Conservation (phyloP, 2,329 filamentous ascomycete species). For the Fusarium nygamai region DNA sequence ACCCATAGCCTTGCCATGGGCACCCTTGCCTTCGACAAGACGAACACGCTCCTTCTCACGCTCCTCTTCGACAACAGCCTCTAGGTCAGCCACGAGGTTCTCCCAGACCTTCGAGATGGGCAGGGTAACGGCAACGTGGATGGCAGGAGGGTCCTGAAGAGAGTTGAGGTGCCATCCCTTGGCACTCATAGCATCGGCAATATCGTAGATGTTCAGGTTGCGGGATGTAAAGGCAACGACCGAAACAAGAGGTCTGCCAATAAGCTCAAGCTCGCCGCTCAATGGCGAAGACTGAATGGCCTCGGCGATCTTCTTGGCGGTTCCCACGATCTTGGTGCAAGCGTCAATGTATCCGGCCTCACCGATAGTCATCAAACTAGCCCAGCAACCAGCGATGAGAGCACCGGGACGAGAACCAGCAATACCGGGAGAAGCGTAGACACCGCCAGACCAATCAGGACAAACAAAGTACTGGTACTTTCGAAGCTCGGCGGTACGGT, state of each 20-base stretch:
- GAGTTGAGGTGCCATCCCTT: constrained; percentile 97
- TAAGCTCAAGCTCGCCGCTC: constrained; percentile 76
- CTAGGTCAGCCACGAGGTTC: constrained; percentile 77
- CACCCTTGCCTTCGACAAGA: constrained; percentile 73
- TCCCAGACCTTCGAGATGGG: constrained; percentile 86
- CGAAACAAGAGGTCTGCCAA: constrained; percentile 87
- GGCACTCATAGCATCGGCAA: constrained; percentile 85
- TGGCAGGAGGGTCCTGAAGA: constrained; percentile 88
- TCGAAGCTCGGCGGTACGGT: constrained; percentile 81
- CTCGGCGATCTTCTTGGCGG: constrained; percentile 82
- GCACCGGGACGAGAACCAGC: constrained; percentile 93
- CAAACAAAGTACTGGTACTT: constrained; percentile 97
- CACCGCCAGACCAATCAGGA: constrained; percentile 93
- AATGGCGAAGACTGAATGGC: constrained; percentile 79
- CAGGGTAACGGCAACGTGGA: constrained; percentile 93
- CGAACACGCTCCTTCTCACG: constrained; percentile 82
- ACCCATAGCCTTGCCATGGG: constrained; percentile 74
- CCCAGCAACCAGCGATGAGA: constrained; percentile 96
- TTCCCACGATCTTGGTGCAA: constrained; percentile 87
- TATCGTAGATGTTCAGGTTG: constrained; percentile 91
- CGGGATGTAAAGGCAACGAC: constrained; percentile 89
- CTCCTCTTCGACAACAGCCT: constrained; percentile 74
- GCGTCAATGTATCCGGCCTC: constrained; percentile 88
- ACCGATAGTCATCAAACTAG: constrained; percentile 87
- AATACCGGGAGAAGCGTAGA: constrained; percentile 92